Conservation (phyloP, 2,329 filamentous ascomycete genomes). For the Drechslerella dactyloides region DNA sequence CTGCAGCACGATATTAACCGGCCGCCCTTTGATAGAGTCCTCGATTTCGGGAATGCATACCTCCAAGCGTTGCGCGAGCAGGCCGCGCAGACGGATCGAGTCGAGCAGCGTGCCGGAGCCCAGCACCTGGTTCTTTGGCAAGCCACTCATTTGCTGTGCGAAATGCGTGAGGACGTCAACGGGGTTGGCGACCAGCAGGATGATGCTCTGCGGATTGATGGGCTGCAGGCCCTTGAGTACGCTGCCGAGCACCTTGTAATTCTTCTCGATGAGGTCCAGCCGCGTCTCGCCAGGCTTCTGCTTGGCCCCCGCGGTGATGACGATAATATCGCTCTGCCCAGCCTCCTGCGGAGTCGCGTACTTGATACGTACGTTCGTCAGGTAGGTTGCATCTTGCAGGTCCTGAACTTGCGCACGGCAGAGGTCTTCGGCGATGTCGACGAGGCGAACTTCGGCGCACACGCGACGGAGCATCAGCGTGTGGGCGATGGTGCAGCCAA, state of each 20-base stretch:
- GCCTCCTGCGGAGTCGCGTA: conserved; percentile 55
- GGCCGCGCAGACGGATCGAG: conserved; percentile 55
- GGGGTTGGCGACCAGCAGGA: conserved; percentile 57
- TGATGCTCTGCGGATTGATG: conserved; percentile 56
- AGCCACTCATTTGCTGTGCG: conserved; percentile 55
- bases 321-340: conserved; percentile 55
- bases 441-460: conserved; percentile 56
- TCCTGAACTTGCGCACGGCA: conserved; percentile 56
- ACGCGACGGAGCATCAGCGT: conserved; percentile 56
- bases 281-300: conserved; percentile 57
- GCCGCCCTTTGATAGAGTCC: too few relatives aligned
- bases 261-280: conserved; percentile 56
- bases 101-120: conserved; percentile 57
- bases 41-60: conserved; percentile 42
- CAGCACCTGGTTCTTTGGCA: conserved; percentile 56
- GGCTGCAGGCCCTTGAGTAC: conserved; percentile 55
- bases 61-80: conserved; percentile 40
- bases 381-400: conserved; percentile 56
- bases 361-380: conserved; percentile 55
- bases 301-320: conserved; percentile 57
- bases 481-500: conserved; percentile 57
- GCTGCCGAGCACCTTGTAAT: conserved; percentile 55
- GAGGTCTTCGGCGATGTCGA: conserved; percentile 56
- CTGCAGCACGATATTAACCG: too few relatives aligned
- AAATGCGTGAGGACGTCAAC: conserved; percentile 57